Evolutionary conservation across 108 stramenopile species (phyloP).

Genomic region (Nitzschia putrida): DNA sequence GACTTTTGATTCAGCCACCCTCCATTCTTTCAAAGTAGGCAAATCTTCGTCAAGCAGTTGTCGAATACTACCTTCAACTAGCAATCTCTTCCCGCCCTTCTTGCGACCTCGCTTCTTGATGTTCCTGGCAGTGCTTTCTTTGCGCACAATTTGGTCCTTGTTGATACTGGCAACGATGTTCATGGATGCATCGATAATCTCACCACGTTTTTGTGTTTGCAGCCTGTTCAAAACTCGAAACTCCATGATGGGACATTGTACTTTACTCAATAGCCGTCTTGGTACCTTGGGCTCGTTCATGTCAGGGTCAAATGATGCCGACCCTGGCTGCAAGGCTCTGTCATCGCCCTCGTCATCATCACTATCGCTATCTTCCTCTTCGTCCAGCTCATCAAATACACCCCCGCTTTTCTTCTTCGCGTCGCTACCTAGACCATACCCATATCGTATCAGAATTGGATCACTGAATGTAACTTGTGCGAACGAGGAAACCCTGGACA

Average conservation of each 20-base stretch:
- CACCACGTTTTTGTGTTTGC: constrained; percentile 37
- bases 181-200: constrained; percentile 64
- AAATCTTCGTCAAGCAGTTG: neutral
- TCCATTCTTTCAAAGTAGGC: neutral
- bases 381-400: neutral
- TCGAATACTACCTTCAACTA: neutral
- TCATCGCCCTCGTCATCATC: neutral
- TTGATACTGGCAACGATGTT: constrained; percentile 50
- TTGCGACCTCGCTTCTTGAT: neutral
- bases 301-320: neutral
- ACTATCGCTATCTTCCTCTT: neutral
- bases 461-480: constrained; percentile 66
- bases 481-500: constrained; percentile 56
- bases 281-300: neutral
- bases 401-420: constrained; percentile 14
- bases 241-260: constrained; percentile 69
- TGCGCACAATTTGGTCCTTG: constrained; percentile 2
- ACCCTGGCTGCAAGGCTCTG: neutral
- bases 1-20: neutral
- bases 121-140: neutral
- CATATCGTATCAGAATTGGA: constrained; percentile 59
- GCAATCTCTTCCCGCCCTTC: neutral
- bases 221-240: constrained; percentile 71
- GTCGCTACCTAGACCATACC: constrained; percentile 43
- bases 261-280: neutral